These are phyloP conservation scores for Zanthoxylum bungeanum DNA, from an alignment of 345 rosid species.

Conservation along the genomic window DNA sequence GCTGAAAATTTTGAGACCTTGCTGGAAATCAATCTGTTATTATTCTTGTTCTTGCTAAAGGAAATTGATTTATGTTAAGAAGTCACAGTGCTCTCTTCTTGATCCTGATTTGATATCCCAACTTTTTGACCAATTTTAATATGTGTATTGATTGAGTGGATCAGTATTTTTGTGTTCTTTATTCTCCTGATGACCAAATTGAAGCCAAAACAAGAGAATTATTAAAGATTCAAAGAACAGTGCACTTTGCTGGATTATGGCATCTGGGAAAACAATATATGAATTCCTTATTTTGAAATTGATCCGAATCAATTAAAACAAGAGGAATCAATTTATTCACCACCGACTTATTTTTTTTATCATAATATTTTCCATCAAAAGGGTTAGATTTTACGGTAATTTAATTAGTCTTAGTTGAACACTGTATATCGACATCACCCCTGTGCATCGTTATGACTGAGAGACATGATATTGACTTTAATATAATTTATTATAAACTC, in stretches of 20 bases:
- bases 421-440: too few relatives aligned
- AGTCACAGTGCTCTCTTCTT: neutral
- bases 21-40: neutral
- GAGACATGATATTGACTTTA: too few relatives aligned
- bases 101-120: neutral
- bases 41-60: neutral
- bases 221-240: too few relatives aligned
- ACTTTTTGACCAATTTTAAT: neutral
- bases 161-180: neutral
- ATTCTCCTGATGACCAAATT: neutral
- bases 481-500: too few relatives aligned
- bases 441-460: too few relatives aligned
- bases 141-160: neutral
- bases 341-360: conserved; percentile 7
- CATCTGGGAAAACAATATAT: neutral
- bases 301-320: neutral
- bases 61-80: neutral
- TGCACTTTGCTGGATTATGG: too few relatives aligned
- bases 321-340: too few relatives aligned
- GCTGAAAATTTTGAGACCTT: neutral
- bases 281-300: neutral
- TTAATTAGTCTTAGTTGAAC: too few relatives aligned
- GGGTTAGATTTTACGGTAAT: too few relatives aligned
- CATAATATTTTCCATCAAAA: too few relatives aligned
- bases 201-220: too few relatives aligned